These are phyloP conservation scores for Coffea humblotiana DNA, from an alignment of 305 asterid species.

Conservation along the genomic window DNA sequence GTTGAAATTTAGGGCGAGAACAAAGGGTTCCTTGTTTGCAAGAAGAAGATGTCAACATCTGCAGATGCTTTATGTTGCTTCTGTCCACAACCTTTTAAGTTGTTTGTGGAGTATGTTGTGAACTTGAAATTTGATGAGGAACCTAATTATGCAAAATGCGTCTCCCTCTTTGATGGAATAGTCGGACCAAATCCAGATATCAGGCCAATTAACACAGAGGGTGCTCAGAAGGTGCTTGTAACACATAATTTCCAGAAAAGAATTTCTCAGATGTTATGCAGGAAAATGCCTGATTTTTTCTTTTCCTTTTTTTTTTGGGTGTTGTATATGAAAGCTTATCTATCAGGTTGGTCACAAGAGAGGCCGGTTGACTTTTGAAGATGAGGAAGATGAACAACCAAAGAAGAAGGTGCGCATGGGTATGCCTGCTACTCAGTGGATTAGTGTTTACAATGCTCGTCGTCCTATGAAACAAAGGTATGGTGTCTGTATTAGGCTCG, in stretches of 20 bases:
- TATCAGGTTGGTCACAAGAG: constrained; percentile 82
- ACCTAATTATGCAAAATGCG: constrained; percentile 75
- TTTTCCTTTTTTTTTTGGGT: neutral
- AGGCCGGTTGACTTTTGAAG: constrained; percentile 62
- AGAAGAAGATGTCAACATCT: constrained; percentile 91
- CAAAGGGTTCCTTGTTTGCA: constrained; percentile 85
- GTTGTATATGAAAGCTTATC: constrained; percentile 50
- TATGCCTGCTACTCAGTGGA: constrained; percentile 86
- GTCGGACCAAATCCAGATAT: constrained; percentile 69
- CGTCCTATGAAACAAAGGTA: constrained; percentile 93
- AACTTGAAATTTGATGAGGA: constrained; percentile 93
- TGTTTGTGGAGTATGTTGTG: constrained; percentile 69
- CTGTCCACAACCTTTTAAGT: constrained; percentile 75
- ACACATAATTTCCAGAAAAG: neutral
- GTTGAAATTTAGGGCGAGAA: constrained; percentile 67
- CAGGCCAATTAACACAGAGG: constrained; percentile 87
- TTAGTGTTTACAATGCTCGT: constrained; percentile 81
- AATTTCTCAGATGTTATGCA: neutral
- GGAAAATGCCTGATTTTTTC: neutral
- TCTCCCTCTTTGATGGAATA: constrained; percentile 77
- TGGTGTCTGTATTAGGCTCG: neutral
- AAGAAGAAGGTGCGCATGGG: constrained; percentile 85
- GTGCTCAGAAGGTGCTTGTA: constrained; percentile 80
- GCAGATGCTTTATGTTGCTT: constrained; percentile 69
- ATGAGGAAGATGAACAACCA: constrained; percentile 79